These are phyloP conservation scores for Cinnamomum chago DNA, from an alignment of 164 flowering plant species.

Conservation along the genomic window DNA sequence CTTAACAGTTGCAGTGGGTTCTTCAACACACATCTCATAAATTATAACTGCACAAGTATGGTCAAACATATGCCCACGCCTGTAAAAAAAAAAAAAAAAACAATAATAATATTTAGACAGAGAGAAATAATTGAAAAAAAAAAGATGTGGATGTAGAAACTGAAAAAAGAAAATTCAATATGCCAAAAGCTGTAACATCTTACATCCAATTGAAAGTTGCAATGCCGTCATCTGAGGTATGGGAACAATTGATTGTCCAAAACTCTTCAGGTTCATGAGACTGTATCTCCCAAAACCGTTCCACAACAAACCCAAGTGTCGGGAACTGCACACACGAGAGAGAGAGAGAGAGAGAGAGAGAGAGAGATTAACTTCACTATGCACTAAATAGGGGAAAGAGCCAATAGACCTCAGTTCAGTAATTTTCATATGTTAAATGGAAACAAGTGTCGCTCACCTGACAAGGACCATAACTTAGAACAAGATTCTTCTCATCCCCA, in stretches of 20 bases:
- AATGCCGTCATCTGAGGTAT: conserved; percentile 70
- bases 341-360: not conserved
- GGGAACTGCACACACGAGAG: conserved; percentile 52
- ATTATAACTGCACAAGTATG: conserved; percentile 68
- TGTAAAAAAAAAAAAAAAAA: conserved; percentile 21
- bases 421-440: too few species aligned
- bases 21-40: conserved; percentile 94
- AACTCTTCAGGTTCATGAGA: conserved; percentile 96
- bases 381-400: not conserved
- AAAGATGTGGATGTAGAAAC: not conserved
- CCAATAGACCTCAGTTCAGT: not conserved
- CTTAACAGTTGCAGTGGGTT: conserved; percentile 86
- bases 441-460: conserved; percentile 54
- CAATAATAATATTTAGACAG: not conserved
- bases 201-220: conserved; percentile 89
- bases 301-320: conserved; percentile 94
- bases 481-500: conserved; percentile 55
- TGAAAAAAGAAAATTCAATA: not conserved
- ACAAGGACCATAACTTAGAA: conserved; percentile 97
- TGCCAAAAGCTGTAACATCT: conserved; percentile 11
- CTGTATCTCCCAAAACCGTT: conserved; percentile 93
- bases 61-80: conserved; percentile 95
- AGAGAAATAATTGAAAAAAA: not conserved
- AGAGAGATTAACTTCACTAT: not conserved
- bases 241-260: conserved; percentile 90